Base-by-base conservation (phyloP, 2,329 filamentous ascomycete species). In the Fusarium luffae region DNA sequence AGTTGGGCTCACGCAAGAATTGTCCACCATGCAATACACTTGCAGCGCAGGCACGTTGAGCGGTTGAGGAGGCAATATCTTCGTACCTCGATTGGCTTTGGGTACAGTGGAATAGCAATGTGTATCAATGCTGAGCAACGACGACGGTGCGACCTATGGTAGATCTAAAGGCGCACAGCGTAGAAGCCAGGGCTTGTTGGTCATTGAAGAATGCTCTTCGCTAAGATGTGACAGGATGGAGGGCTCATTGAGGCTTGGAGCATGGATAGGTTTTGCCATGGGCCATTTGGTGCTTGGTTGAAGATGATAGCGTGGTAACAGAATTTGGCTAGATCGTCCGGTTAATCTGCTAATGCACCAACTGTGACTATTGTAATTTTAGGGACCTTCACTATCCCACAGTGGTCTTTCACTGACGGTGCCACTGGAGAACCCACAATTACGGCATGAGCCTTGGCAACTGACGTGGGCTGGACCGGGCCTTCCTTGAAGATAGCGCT, bases 181-280 rank as follows among this genome's bases (percentile, higher is more conserved):
- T 62, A 68, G 54, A 41, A 69, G 62, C 57, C 63, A 69, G 54
- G 43, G 55, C 52, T 70, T 37, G 63, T 69, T 70, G 70, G 61
- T 63, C 61, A 65, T 75, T 34, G 66, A 71, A 65, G 57, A 64
- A 66, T 66, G 59, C 43, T 28, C 14, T 40, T 69, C 51, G 69
- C 51, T 72, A 52, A 25, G 44, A 68, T 72, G 69, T 69, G 61
- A 69, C 68, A 54, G 49, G 60, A 69, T 72, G 67, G 73, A 74
- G 58, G 68, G 72, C 72, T 72, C 70, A 74, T 74, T 64, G 70
- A 74, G 66, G 71, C 69, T 72, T 63, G 65, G 63, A 74, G 66
- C 63, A 71, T 73, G 68, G 70, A 74, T 74, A 60, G 69, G 72
- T 74, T 74, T 74, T 74, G 63, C 72, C 69, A 70, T 73, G 50